Evolutionary conservation across 164 flowering plant genomes (phyloP).

Genomic region (Tetrastigma voinierianum): DNA sequence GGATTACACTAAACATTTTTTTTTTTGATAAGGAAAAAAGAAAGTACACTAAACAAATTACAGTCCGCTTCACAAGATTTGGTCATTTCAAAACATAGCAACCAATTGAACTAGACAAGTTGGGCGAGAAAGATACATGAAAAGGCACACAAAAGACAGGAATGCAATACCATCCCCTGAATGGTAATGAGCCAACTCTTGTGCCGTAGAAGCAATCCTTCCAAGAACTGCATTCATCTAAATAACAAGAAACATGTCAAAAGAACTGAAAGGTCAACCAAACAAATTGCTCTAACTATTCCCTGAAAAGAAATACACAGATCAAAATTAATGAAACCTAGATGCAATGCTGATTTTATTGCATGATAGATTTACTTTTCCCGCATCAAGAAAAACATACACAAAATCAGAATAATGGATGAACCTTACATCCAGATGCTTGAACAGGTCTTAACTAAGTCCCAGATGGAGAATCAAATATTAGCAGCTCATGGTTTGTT

Average conservation of each 20-base stretch:
- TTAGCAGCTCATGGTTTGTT: no score
- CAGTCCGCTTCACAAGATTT: no score
- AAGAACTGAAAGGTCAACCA: not conserved
- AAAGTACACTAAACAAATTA: no score
- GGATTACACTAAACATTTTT: no score
- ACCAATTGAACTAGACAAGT: not conserved
- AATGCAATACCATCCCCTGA: constrained; percentile 86
- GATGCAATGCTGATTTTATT: no score
- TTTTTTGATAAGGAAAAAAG: no score
- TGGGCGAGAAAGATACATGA: not conserved
- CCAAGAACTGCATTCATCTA: constrained; percentile 98
- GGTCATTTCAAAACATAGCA: no score
- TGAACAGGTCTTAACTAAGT: no score
- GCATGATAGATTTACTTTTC: no score
- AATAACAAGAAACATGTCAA: constrained; percentile 18
- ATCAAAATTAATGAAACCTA: not conserved
- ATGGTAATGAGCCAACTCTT: constrained; percentile 94
- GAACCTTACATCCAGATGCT: no score
- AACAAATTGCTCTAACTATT: no score
- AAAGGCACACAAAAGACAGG: not conserved
- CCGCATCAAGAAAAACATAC: not conserved
- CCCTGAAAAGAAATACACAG: not conserved
- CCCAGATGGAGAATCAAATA: no score
- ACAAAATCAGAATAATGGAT: not conserved
- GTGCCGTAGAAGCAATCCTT: constrained; percentile 79